These are phyloP conservation scores for Exsudoporus frostii DNA, from an alignment of 768 basidiomycete genomes.

Conservation along the genomic window DNA sequence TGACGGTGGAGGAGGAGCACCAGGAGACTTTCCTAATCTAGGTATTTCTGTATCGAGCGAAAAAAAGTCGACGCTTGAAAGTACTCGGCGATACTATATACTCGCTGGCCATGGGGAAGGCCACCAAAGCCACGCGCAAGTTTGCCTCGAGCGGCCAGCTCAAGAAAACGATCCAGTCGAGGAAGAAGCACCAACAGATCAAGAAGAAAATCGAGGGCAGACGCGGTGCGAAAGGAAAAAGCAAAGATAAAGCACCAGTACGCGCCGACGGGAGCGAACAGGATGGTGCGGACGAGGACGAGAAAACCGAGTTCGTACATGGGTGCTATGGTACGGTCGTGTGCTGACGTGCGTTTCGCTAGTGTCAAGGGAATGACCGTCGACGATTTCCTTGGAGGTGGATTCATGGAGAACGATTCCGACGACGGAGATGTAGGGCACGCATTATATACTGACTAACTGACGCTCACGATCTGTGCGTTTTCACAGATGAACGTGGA, in stretches of 20 bases:
- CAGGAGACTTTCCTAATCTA: conserved; percentile 18
- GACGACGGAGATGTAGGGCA: conserved; percentile 39
- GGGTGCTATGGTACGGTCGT: neutral
- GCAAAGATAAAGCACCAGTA: conserved; percentile 18
- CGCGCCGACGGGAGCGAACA: conserved; percentile 31
- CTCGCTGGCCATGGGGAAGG: conserved; percentile 49
- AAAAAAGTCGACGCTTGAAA: too few species aligned
- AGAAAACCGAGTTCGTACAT: conserved; percentile 12
- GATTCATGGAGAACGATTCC: conserved; percentile 66
- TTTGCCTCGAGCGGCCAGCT: conserved; percentile 87
- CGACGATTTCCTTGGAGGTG: conserved; percentile 70
- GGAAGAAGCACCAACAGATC: conserved; percentile 77
- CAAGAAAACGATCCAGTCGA: conserved; percentile 78
- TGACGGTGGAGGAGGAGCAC: neutral
- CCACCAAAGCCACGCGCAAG: conserved; percentile 69
- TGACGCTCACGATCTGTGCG: conserved; percentile 4
- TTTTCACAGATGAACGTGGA: conserved; percentile 26
- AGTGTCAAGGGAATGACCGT: conserved; percentile 55
- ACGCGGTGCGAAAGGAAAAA: conserved; percentile 42
- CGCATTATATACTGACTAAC: conserved; percentile 1
- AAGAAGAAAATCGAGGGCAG: conserved; percentile 68
- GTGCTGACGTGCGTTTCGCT: neutral
- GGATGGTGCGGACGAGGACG: conserved; percentile 12
- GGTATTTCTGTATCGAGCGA: too few species aligned
- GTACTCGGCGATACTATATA: too few species aligned